Conservation (phyloP, 2,329 filamentous ascomycete genomes). For the Diaporthe vexans region DNA sequence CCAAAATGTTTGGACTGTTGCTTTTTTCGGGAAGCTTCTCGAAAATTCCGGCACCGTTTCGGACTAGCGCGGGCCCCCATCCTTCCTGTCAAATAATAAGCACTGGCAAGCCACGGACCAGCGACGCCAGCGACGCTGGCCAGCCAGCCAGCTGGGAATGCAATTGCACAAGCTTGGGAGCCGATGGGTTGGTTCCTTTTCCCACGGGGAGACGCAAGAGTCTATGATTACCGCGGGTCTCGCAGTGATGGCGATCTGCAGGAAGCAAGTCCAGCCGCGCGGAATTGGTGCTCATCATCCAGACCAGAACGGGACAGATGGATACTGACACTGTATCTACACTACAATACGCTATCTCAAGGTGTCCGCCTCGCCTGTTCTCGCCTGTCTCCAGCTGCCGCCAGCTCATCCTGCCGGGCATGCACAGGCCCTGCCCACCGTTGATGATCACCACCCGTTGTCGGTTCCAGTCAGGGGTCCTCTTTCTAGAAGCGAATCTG, state of each 20-base stretch:
- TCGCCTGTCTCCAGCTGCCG: conserved; percentile 10
- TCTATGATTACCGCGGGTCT: conserved; percentile 21
- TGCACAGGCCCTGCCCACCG: conserved; percentile 17
- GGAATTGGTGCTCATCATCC: conserved; percentile 18
- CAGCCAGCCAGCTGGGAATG: conserved; percentile 7
- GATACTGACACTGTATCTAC: not conserved
- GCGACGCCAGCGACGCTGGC: not conserved
- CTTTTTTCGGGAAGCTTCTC: conserved; percentile 51
- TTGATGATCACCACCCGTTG: conserved; percentile 17
- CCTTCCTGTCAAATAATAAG: conserved; percentile 8
- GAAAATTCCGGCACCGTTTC: conserved; percentile 51
- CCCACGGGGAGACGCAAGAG: not conserved
- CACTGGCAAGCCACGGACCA: not conserved
- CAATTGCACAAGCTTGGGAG: not conserved
- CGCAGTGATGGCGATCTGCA: conserved; percentile 16
- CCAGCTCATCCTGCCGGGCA: conserved; percentile 17
- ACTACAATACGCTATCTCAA: not conserved
- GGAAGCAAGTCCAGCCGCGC: conserved; percentile 2
- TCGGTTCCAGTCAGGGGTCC: conserved; percentile 1
- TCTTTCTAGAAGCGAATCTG: conserved; percentile 38
- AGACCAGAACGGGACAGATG: not conserved
- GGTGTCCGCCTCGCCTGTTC: not conserved
- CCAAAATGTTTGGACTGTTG: conserved; percentile 41
- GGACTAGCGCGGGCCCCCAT: conserved; percentile 46
- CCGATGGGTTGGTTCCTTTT: not conserved